phyloP scores from a whole-genome alignment of 2,329 filamentous ascomycete genomes.

The Fusarium tuaranense region DNA sequence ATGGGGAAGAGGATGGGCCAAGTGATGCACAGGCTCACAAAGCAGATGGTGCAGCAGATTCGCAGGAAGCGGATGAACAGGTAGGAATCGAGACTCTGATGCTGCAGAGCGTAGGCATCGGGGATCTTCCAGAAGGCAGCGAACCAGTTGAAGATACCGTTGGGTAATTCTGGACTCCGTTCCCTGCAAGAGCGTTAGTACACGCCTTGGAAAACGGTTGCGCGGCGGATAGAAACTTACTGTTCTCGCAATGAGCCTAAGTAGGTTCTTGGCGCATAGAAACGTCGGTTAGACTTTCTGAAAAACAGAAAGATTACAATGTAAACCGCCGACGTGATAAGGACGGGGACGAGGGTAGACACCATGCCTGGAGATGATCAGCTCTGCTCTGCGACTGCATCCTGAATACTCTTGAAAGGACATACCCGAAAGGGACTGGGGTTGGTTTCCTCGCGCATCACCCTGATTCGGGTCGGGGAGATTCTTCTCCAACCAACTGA shows the following conservation, averaged over 20 bases:
- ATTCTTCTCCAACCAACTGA: constrained; percentile 53
- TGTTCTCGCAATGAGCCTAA: constrained; percentile 61
- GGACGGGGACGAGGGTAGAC: constrained; percentile 65
- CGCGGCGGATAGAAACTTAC: constrained; percentile 50
- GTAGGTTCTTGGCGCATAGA: constrained; percentile 68
- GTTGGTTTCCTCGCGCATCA: constrained; percentile 40
- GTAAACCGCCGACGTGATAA: constrained; percentile 61
- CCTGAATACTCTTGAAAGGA: neutral
- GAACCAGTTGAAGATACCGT: constrained; percentile 73
- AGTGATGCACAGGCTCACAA: constrained; percentile 83
- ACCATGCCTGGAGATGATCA: constrained; percentile 51
- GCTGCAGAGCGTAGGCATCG: constrained; percentile 85
- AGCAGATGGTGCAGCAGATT: constrained; percentile 79
- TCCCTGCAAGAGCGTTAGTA: constrained; percentile 54
- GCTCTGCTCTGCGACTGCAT: constrained; percentile 7
- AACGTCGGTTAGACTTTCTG: constrained; percentile 61
- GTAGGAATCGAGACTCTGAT: constrained; percentile 90
- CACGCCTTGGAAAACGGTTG: neutral
- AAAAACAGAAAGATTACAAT: constrained; percentile 63
- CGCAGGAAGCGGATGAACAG: constrained; percentile 89
- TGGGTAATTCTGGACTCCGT: constrained; percentile 66
- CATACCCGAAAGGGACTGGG: constrained; percentile 52
- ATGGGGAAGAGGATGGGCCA: constrained; percentile 89
- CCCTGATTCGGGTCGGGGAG: constrained; percentile 42
- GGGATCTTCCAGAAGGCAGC: constrained; percentile 69